A percentile compares a stretch with the other conserved stretches of the same genome.
phyloP scores from a whole-genome alignment of 179 eudicot species.

The Beta macrorhiza region DNA sequence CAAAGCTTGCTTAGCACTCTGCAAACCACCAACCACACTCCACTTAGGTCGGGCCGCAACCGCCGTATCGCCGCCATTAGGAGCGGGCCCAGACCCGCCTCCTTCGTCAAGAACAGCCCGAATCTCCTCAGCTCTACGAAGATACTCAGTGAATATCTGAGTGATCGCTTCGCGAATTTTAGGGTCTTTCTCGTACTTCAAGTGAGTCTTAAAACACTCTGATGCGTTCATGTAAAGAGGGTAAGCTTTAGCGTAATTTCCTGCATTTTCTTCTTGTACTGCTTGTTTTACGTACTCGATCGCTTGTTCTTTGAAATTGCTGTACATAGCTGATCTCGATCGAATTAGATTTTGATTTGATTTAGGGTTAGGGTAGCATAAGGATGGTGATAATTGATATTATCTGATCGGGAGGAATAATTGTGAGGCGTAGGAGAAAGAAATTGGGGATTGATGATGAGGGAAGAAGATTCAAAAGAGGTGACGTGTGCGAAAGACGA shows the following conservation, averaged over 20 bases:
- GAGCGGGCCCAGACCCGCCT: constrained; percentile 45
- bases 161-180: constrained; percentile 94
- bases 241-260: constrained; percentile 91
- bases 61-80: constrained; percentile 73
- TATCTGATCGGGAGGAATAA: neutral
- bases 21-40: constrained; percentile 94
- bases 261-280: constrained; percentile 86
- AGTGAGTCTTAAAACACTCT: constrained; percentile 85
- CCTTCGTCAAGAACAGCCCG: constrained; percentile 84
- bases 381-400: neutral
- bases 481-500: neutral
- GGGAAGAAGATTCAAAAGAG: constrained; percentile 10
- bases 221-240: constrained; percentile 91
- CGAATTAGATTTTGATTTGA: neutral
- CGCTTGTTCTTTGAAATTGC: constrained; percentile 98
- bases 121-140: constrained; percentile 95
- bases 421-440: constrained; percentile 28
- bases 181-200: constrained; percentile 95
- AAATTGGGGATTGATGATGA: neutral
- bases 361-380: constrained; percentile 25
- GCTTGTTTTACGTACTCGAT: constrained; percentile 95
- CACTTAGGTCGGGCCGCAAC: constrained; percentile 86
- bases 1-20: constrained; percentile 93
- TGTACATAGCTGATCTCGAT: constrained; percentile 51
- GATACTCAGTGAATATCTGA: constrained; percentile 82